A percentile compares a stretch with the other conserved stretches of the same genome.
These are phyloP conservation scores for Chrysoporthe deuterocubensis DNA, from an alignment of 2,329 filamentous ascomycete species.

Conservation along the genomic window DNA sequence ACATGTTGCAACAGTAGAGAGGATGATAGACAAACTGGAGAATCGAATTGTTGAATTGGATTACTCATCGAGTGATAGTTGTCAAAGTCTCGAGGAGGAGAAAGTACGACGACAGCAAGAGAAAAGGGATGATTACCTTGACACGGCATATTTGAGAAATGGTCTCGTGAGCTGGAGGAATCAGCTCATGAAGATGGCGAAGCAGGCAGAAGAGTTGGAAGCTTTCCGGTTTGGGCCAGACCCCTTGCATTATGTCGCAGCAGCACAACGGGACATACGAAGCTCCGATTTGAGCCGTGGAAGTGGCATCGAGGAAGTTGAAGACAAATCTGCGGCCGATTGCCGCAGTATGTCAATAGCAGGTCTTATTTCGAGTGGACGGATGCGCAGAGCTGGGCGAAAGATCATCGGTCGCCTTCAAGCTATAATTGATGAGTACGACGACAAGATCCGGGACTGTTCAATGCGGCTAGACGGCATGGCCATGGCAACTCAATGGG, in stretches of 20 bases:
- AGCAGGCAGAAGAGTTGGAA: slow-evolving; percentile 13
- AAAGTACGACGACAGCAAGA: slow-evolving; percentile 9
- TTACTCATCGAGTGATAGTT: slow-evolving; percentile 12
- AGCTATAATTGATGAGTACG: slow-evolving; percentile 37
- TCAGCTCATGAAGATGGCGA: slow-evolving; percentile 33
- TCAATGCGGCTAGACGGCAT: slow-evolving; percentile 42
- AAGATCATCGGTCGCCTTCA: slow-evolving; percentile 32
- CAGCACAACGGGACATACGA: neutral
- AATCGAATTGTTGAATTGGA: slow-evolving; percentile 32
- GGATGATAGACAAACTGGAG: slow-evolving; percentile 33
- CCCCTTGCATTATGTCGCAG: slow-evolving; percentile 9
- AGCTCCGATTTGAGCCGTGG: neutral
- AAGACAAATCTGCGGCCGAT: neutral
- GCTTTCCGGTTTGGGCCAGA: slow-evolving; percentile 26
- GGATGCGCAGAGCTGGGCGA: slow-evolving; percentile 5
- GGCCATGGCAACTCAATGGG: slow-evolving; percentile 42
- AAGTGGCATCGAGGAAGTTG: neutral
- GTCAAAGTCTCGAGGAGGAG: slow-evolving; percentile 19
- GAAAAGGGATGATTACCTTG: slow-evolving; percentile 33
- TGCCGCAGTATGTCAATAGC: neutral
- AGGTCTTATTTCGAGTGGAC: neutral
- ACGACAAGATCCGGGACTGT: slow-evolving; percentile 39
- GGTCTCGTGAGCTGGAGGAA: slow-evolving; percentile 34
- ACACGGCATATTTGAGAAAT: slow-evolving; percentile 35
- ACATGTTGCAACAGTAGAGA: slow-evolving; percentile 31